Conservation (phyloP, 768 basidiomycete species). For the Polyporus arcularius region DNA sequence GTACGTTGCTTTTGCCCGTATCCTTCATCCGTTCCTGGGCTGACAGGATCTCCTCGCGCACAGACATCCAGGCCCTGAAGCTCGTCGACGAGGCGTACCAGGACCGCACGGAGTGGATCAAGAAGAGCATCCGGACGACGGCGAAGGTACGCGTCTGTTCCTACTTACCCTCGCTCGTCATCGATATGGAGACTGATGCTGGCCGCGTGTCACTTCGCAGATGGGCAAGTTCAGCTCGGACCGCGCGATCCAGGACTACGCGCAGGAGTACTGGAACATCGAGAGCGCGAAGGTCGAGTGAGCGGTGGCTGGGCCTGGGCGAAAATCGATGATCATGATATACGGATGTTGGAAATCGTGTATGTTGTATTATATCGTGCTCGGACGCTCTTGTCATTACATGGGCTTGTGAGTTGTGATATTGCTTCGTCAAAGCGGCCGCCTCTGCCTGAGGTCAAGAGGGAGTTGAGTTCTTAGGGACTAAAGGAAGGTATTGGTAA, state of each 20-base stretch:
- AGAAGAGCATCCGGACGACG: conserved; percentile 84
- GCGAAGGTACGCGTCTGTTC: conserved; percentile 46
- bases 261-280: conserved; percentile 52
- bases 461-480: no score
- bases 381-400: neutral
- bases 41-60: neutral
- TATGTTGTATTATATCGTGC: neutral
- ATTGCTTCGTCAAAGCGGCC: no score
- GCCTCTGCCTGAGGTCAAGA: no score
- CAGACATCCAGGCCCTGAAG: conserved; percentile 77
- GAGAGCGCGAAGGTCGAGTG: conserved; percentile 27
- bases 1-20: conserved; percentile 41
- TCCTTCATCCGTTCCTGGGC: no score
- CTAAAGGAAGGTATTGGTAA: no score
- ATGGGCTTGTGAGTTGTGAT: no score
- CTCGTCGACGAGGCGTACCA: conserved; percentile 90
- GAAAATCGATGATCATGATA: no score
- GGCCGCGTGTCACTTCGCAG: conserved; percentile 22
- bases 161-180: neutral
- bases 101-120: conserved; percentile 85
- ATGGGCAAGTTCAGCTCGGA: conserved; percentile 99
- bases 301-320: no score
- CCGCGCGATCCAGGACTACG: conserved; percentile 89
- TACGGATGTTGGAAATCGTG: neutral
- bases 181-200: neutral